A percentile compares a stretch with the other conserved stretches of the same genome.
Conservation (phyloP, 2,329 filamentous ascomycete genomes). For the Pyrenophora teres region DNA sequence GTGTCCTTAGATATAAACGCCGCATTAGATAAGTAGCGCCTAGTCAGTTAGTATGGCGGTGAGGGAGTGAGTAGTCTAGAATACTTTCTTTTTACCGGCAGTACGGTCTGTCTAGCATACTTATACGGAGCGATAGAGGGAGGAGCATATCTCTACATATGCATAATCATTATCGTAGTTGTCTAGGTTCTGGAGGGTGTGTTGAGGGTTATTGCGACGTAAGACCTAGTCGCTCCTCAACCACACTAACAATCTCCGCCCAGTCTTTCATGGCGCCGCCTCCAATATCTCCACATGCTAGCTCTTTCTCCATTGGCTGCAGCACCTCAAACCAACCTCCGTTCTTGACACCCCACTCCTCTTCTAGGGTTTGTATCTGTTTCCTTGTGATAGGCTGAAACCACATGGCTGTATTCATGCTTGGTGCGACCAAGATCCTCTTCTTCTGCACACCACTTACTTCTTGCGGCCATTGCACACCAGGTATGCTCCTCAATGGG, state of each 20-base stretch:
- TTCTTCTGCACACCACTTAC: constrained; percentile 48
- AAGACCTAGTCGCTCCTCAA: constrained; percentile 55
- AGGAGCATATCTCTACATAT: neutral
- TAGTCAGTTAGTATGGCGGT: neutral
- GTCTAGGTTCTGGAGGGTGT: neutral
- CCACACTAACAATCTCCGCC: constrained; percentile 70
- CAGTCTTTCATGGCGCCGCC: constrained; percentile 83
- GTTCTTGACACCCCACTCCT: constrained; percentile 69
- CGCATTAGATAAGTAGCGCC: neutral
- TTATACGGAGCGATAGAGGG: neutral
- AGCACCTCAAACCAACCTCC: constrained; percentile 70
- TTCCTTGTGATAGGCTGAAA: constrained; percentile 76
- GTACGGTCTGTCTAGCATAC: neutral
- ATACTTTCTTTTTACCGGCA: neutral
- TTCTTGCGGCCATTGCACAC: constrained; percentile 28
- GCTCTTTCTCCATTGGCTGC: constrained; percentile 71
- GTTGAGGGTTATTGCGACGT: neutral
- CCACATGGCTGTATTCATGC: constrained; percentile 95
- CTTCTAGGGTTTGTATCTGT: constrained; percentile 70
- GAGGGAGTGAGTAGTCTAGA: neutral
- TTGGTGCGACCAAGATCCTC: constrained; percentile 74
- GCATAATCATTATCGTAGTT: neutral
- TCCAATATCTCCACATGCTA: constrained; percentile 86
- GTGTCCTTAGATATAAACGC: neutral
- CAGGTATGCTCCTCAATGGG: constrained; percentile 33